Evolutionary conservation across 805 yeast genomes (phyloP), one percentile per base, ranked within the genome.

Genomic region (Yarrowia yakushimensis): DNA sequence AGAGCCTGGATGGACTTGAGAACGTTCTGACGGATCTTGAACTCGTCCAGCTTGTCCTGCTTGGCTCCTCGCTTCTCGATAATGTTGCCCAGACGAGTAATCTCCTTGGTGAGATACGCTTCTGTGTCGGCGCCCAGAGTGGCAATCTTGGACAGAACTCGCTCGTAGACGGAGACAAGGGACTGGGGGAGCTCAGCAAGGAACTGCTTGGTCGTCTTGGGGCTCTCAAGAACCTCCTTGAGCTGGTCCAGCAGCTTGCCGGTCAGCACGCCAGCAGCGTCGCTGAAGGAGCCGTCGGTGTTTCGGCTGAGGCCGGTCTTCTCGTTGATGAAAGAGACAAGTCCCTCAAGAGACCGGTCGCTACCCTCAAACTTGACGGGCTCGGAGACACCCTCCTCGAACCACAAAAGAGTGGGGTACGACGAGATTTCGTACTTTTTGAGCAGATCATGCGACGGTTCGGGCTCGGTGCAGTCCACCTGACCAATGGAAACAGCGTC

Each of bases 321-420:
- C 3, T 69, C 67, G 20, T 69, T 78, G 30, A 87, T 68, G 67
- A 81, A 85, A 63, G 79, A 80, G 36, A 80, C 76, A 57, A 87
- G 77, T 20, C 79, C 71, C 22, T 79, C 81, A 17, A 79, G 67
- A 41, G 79, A 81, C 67, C 92, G 76, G 4, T 72, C 74, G 41
- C 78, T 83, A 15, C 82, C 72, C 59, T 52, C 59, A 68, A 85
- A 89, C 37, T 76, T 76, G 43, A 81, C 76, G 27, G 86, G 76
- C 17, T 79, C 73, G 10, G 78, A 76, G 63, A 80, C 80, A 63
- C 87, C 75, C 27, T 73, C 73, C 10, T 82, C 83, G 68, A 85
- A 79, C 63, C 71, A 81, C 41, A 84, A 67, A n/a, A 86, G 72
- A 0, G 87, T 79, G 13, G 92, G 91, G 71, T 76, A 80, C 8